Conservation (phyloP, 768 basidiomycete species). For the Boletus rubropictus region DNA sequence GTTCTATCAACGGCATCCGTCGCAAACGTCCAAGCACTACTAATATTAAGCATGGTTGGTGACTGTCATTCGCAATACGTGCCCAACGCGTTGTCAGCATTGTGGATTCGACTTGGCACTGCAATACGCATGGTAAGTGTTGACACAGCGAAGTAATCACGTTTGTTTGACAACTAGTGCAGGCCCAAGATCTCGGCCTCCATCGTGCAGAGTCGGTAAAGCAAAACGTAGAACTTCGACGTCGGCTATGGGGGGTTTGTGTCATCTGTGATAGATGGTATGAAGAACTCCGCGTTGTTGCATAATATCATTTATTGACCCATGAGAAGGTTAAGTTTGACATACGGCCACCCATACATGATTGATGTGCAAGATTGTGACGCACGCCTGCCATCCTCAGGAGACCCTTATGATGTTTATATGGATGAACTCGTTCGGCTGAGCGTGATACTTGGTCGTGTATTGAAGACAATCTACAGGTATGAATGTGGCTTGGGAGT, state of each 20-base stretch:
- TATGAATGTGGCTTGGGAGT: conserved; percentile 23
- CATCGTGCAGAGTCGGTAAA: conserved; percentile 88
- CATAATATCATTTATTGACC: conserved; percentile 2
- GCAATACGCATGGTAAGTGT: conserved; percentile 87
- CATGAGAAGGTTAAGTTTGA: conserved; percentile 65
- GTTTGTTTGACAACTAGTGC: conserved; percentile 12
- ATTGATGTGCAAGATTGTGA: conserved; percentile 98
- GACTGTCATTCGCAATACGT: conserved; percentile 90
- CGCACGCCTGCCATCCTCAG: conserved; percentile 85
- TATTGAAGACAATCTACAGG: conserved; percentile 93
- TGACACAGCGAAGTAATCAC: conserved; percentile 2
- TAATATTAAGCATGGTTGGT: conserved; percentile 81
- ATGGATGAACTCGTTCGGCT: conserved; percentile 89
- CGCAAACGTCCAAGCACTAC: conserved; percentile 80
- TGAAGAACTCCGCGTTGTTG: conserved; percentile 17
- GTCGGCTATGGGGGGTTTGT: conserved; percentile 92
- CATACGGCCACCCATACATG: conserved; percentile 92
- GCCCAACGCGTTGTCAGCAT: conserved; percentile 75
- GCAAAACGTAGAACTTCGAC: conserved; percentile 77
- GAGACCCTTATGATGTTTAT: conserved; percentile 71
- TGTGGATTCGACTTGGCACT: conserved; percentile 81
- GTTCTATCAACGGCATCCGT: conserved; percentile 83
- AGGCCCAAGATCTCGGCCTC: conserved; percentile 96
- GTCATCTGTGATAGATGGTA: conserved; percentile 93
- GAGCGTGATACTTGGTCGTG: conserved; percentile 84